Base-by-base conservation (phyloP, 345 rosid genomes). In the Xanthoceras sorbifolium region DNA sequence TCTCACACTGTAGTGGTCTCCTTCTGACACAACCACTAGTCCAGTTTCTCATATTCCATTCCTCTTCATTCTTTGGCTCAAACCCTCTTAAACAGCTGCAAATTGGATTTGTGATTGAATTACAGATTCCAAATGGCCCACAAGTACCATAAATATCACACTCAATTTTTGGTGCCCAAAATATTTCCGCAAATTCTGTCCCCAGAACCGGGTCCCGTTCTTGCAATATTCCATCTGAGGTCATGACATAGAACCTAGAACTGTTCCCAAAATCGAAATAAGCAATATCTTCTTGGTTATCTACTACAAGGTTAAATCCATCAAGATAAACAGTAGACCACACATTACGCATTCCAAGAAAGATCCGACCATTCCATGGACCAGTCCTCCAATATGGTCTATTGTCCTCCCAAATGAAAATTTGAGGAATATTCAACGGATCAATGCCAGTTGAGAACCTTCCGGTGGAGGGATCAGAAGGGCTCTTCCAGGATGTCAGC, bases 391-490 rank as follows among this genome's bases (percentile, higher is more conserved):
- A 83, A 11, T 20, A 3, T 18, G 6, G 57, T 3, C 15, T 7
- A 6, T 44, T 25, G 5, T 66, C 20, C 0, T 69, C 32, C 76
- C 38, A 64, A n/a, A 80, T 32, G 25, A 77, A 80, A 18, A 71
- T 3, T 63, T 85, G 81, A 1, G 85, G 85, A 67, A 79, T 76
- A 18, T 82, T 78, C 11, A 7, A 57, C 2, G 55, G 81, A 9
- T 83, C 59, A 5, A 85, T 1, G 40, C 80, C 74, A 14, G 65
- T 26, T 3, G 79, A 44, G 18, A 67, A 81, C 12, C 46, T 69
- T n/a, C 87, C 87, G 3, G 64, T 28, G 0, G 80, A 69, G n/a
- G 90, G 90, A 75, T 87, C 84, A 15, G 79, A 74, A 4, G 54
- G 15, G 62, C 75, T 81, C 31, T 22, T 75, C 87, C 90, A 82